Conservation (phyloP, 108 stramenopile species). For the Cyclostephanos invisitatus region DNA sequence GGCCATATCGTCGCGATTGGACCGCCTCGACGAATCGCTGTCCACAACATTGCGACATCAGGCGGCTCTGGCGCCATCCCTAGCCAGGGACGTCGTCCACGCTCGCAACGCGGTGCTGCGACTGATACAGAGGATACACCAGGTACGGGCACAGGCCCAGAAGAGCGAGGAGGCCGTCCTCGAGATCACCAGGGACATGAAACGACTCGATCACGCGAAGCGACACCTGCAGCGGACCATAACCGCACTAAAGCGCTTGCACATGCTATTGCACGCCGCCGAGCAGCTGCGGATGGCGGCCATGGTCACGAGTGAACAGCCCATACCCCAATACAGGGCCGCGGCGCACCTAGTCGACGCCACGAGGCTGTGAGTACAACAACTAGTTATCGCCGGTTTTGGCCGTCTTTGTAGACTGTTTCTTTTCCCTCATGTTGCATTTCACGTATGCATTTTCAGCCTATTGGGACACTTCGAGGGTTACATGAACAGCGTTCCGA, state of each 20-base stretch:
- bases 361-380: too few species aligned
- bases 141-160: constrained; percentile 70
- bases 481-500: constrained; percentile 66
- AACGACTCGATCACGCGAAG: constrained; percentile 96
- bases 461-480: constrained; percentile 85
- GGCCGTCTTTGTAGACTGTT: too few species aligned
- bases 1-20: constrained; percentile 66
- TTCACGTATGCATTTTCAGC: too few species aligned
- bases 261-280: constrained; percentile 97
- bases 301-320: constrained; percentile 30
- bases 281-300: constrained; percentile 85
- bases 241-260: constrained; percentile 95
- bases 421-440: too few species aligned
- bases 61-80: constrained; percentile 59
- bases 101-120: constrained; percentile 64
- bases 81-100: constrained; percentile 68
- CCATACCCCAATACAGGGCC: constrained; percentile 78
- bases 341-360: constrained; percentile 94
- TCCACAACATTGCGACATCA: constrained; percentile 76
- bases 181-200: constrained; percentile 94
- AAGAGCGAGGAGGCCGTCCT: constrained; percentile 77
- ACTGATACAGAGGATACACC: constrained; percentile 60
- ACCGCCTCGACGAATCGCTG: constrained; percentile 74
- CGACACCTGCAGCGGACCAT: constrained; percentile 94
- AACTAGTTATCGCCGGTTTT: too few species aligned